These are phyloP conservation scores for Asclepias syriaca DNA, from an alignment of 257 asterid genomes.

Conservation along the genomic window DNA sequence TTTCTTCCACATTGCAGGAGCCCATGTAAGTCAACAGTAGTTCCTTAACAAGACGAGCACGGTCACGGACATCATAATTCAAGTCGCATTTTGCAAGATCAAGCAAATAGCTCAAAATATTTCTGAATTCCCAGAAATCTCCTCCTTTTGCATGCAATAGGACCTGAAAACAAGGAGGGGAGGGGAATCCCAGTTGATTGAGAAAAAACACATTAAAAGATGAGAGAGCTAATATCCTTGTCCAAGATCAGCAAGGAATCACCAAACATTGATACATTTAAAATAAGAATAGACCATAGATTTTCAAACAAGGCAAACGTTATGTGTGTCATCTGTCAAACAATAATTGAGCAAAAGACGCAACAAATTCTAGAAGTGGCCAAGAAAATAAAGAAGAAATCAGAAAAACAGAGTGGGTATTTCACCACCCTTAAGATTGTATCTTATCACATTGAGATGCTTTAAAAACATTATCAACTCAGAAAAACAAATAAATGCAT, in stretches of 20 bases:
- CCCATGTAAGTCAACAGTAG: conserved; percentile 45
- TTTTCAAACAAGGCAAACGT: background rate
- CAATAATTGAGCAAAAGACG: background rate
- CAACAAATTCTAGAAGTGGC: background rate
- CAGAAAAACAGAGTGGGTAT: background rate
- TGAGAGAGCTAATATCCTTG: background rate
- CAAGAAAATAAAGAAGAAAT: background rate
- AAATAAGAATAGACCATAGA: background rate
- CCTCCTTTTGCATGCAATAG: conserved; percentile 58
- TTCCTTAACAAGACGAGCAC: conserved; percentile 66
- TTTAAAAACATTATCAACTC: background rate
- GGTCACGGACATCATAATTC: conserved; percentile 91
- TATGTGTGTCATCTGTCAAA: background rate
- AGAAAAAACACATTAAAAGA: background rate
- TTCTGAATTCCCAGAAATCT: conserved; percentile 35
- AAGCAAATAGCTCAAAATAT: conserved; percentile 52
- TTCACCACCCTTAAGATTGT: background rate
- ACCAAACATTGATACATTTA: background rate
- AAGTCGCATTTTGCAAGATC: conserved; percentile 81
- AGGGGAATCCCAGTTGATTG: background rate
- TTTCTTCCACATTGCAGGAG: conserved; percentile 36
- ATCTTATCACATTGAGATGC: background rate
- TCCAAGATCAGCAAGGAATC: conserved; percentile 4
- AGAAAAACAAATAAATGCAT: background rate
- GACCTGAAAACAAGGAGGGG: conserved; percentile 46